Base-by-base conservation (phyloP, 768 basidiomycete genomes). In the Termitomyces sp. region DNA sequence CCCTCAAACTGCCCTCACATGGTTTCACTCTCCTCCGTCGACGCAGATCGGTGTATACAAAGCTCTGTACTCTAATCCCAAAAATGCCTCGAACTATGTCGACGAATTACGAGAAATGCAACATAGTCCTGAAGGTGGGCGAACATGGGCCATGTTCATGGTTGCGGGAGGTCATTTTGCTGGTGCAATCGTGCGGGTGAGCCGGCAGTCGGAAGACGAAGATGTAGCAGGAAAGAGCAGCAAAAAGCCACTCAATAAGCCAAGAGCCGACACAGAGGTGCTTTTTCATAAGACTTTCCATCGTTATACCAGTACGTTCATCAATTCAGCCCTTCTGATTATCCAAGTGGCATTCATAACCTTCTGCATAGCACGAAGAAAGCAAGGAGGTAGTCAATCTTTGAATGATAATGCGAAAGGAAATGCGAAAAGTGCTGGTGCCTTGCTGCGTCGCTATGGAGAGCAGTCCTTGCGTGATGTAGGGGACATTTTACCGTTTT, bases 131-230 rank as follows among this genome's bases (percentile, higher is more conserved):
- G 73, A 76, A 14, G 75, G 79, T 17, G 92, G 87, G 15, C 79
- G 94, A 43, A 89, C 84, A 61, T 96, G 96, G 91, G 92, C 94
- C 0, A 74, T 98, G 82, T 91, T 99, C 68, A 97, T 98, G 94
- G 86, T 90, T 45, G 97, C 97, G 0, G 96, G 97, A 25, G 97
- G 97, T 11, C 97, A 99, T 73, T 98, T 99, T 75, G 97, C 97
- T 14, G 97, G 96, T 31, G 89, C 94, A 59, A 80, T 99, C 38
- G 87, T 88, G 12, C 80, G 87, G 38, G 90, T 94, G 32, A 84
- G 87, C 73, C 74, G 78, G 62, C 62, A 81, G 60, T 77, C 76
- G 15, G 79, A 80, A 6, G 83, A 85, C 4, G 74, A 74, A 32
- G 67, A 73, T 56, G 71, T 78, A 63, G 73, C 74, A 61, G 72